phyloP scores from a whole-genome alignment of 306 rosid genomes.

The Vachellia pachyceras region DNA sequence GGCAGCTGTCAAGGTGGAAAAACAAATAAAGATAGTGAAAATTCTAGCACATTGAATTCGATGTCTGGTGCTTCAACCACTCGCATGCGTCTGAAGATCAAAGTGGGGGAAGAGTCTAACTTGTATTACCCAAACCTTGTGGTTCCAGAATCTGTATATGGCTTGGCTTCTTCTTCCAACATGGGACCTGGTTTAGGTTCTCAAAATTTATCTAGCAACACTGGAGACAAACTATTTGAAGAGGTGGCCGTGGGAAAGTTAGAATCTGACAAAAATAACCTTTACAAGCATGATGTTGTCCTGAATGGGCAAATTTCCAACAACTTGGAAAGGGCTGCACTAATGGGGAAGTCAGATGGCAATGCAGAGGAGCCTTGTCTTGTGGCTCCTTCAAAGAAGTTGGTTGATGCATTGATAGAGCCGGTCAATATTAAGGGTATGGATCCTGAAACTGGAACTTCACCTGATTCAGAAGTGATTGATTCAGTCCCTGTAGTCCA shows the following conservation, averaged over 20 bases:
- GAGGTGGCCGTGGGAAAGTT: constrained; percentile 39
- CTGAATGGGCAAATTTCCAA: constrained; percentile 55
- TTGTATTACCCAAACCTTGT: constrained; percentile 49
- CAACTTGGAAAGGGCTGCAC: constrained; percentile 47
- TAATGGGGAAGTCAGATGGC: constrained; percentile 51
- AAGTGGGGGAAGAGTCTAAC: constrained; percentile 61
- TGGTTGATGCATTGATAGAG: constrained; percentile 62
- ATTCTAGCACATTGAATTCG: constrained; percentile 52
- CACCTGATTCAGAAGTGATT: constrained; percentile 96
- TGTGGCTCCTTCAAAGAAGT: constrained; percentile 46
- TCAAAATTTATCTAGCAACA: constrained; percentile 28
- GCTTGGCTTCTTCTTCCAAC: constrained; percentile 48
- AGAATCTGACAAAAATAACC: constrained; percentile 42
- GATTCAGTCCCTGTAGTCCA: constrained; percentile 68
- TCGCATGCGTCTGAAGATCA: constrained; percentile 81
- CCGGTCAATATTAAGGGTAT: constrained; percentile 49
- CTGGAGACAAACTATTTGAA: constrained; percentile 37
- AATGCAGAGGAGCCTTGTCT: constrained; percentile 47
- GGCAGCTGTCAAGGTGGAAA: constrained; percentile 53
- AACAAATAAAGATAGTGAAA: constrained; percentile 51
- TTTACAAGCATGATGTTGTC: constrained; percentile 51
- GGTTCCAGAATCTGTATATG: constrained; percentile 61
- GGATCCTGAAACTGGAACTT: constrained; percentile 98
- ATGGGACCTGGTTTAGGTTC: constrained; percentile 43
- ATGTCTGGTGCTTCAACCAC: constrained; percentile 47